These are phyloP conservation scores for Rhizoctonia solani DNA, from an alignment of 1,284 basidiomycete genomes.

Conservation along the genomic window DNA sequence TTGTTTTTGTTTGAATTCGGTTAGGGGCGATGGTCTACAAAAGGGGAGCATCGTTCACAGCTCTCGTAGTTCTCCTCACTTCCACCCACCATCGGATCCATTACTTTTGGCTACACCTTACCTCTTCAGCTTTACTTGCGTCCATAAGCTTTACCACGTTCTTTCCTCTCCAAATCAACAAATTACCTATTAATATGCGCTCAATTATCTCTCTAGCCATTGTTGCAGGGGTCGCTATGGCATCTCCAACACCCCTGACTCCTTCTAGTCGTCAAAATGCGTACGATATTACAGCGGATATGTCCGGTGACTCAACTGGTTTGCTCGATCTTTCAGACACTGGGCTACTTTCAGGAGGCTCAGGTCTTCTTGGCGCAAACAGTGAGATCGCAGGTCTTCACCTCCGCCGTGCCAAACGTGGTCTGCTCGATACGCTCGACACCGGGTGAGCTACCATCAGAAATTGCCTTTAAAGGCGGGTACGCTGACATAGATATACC, in stretches of 20 bases:
- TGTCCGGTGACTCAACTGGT: background rate
- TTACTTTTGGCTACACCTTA: background rate
- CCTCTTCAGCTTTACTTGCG: background rate
- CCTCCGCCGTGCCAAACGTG: background rate
- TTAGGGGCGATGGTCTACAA: constrained; percentile 24
- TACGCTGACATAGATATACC: background rate
- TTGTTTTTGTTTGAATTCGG: too few species aligned
- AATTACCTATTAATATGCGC: constrained; percentile 13
- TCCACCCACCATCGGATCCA: constrained; percentile 10
- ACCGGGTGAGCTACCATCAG: background rate
- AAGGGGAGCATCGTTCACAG: background rate
- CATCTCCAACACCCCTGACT: constrained; percentile 13
- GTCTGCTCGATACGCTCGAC: background rate
- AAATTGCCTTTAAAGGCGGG: too few species aligned
- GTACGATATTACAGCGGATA: constrained; percentile 1
- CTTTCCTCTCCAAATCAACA: constrained; percentile 2
- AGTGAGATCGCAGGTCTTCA: constrained; percentile 9
- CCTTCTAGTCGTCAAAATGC: background rate
- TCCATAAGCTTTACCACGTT: constrained; percentile 5
- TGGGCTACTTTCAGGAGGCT: background rate
- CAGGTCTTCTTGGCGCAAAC: constrained; percentile 1
- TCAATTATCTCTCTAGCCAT: constrained; percentile 4
- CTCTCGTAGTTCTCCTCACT: background rate
- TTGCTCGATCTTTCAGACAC: constrained; percentile 6
- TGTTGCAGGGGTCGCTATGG: constrained; percentile 10